Conservation (phyloP, 352 stramenopile genomes). For the Phytophthora palmivora region DNA sequence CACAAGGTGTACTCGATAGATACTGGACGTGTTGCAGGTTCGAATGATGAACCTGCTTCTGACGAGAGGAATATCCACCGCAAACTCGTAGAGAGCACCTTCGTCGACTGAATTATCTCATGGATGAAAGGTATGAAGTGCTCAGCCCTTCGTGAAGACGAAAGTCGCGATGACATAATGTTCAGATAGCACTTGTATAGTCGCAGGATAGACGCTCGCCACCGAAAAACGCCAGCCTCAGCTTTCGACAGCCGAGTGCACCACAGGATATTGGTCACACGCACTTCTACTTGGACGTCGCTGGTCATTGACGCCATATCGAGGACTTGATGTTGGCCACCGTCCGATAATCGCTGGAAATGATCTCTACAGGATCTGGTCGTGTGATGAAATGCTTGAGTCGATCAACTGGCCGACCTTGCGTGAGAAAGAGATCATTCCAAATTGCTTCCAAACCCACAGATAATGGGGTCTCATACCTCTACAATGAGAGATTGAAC, state of each 20-base stretch:
- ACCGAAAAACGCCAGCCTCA: neutral
- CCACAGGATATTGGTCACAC: constrained; percentile 11
- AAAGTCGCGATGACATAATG: constrained; percentile 2
- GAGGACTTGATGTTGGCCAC: neutral
- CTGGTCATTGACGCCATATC: neutral
- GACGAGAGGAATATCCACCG: constrained; percentile 22
- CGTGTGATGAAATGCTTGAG: constrained; percentile 10
- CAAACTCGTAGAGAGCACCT: neutral
- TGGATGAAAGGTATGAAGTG: constrained; percentile 10
- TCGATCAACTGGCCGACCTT: too few species aligned
- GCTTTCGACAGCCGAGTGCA: constrained; percentile 2
- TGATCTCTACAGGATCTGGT: constrained; percentile 7
- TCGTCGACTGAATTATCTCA: neutral
- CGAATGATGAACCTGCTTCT: constrained; percentile 4
- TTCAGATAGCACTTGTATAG: constrained; percentile 9
- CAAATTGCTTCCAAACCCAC: neutral
- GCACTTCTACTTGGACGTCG: constrained; percentile 18
- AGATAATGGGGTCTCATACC: neutral
- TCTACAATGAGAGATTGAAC: neutral
- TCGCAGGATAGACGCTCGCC: constrained; percentile 11
- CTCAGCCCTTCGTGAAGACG: neutral
- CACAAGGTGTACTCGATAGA: constrained; percentile 5
- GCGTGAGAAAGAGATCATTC: neutral
- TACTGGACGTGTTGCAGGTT: neutral
- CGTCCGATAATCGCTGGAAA: constrained; percentile 2